Conservation (phyloP, 2,329 filamentous ascomycete species). For the Cadophora sp. region DNA sequence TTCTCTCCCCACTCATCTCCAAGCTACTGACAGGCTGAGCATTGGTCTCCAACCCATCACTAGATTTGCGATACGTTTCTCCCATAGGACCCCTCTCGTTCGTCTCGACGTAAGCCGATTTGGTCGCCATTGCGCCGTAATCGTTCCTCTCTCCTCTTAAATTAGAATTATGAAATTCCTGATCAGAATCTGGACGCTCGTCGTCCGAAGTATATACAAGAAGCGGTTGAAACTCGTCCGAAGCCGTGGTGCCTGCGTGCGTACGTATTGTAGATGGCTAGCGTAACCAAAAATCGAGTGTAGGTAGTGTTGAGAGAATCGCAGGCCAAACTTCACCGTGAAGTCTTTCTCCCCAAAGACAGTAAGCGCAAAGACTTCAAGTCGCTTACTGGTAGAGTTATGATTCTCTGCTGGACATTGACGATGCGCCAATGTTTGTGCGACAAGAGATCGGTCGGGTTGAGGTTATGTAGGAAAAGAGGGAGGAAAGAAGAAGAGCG, state of each 20-base stretch:
- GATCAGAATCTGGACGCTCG: constrained; percentile 23
- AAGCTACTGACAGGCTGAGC: constrained; percentile 27
- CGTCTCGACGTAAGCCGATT: constrained; percentile 33
- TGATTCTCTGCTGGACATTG: constrained; percentile 27
- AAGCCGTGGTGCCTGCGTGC: constrained; percentile 31
- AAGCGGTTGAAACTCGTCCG: constrained; percentile 33
- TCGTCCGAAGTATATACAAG: constrained; percentile 41
- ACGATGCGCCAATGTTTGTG: constrained; percentile 22
- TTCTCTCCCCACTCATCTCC: constrained; percentile 23
- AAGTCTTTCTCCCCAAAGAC: constrained; percentile 43
- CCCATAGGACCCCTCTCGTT: constrained; percentile 25
- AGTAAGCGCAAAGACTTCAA: constrained; percentile 47
- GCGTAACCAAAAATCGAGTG: constrained; percentile 13
- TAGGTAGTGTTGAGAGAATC: constrained; percentile 23
- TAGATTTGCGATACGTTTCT: constrained; percentile 34
- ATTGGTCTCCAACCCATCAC: constrained; percentile 34
- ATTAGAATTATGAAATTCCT: not conserved
- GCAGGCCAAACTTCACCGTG: constrained; percentile 13
- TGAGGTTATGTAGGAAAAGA: constrained; percentile 5
- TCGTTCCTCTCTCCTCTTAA: constrained; percentile 13
- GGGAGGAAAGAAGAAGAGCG: not conserved
- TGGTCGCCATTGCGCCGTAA: constrained; percentile 26
- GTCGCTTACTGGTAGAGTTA: constrained; percentile 43
- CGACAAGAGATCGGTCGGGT: not conserved
- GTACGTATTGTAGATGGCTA: constrained; percentile 10